Conservation (phyloP, 805 yeast genomes). For the Tetrapisispora phaffii region DNA sequence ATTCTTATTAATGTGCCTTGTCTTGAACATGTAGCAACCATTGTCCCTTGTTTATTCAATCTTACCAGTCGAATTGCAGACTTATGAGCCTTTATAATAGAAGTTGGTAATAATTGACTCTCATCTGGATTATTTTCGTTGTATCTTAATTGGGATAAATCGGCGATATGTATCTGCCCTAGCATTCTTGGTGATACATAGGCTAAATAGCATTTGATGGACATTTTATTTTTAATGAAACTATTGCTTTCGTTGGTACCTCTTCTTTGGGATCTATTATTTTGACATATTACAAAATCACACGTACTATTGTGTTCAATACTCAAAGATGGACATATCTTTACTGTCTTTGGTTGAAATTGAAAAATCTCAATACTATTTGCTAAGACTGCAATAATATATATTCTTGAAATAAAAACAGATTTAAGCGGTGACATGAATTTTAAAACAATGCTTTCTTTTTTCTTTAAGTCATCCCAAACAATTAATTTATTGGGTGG, state of each 20-base stretch:
- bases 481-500: conserved; percentile 72
- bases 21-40: conserved; percentile 80
- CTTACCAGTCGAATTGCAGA: conserved; percentile 59
- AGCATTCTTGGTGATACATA: conserved; percentile 18
- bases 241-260: background rate
- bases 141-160: conserved; percentile 14
- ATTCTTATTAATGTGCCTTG: conserved; percentile 87
- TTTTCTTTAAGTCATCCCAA: conserved; percentile 85
- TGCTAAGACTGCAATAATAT: conserved; percentile 63
- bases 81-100: conserved; percentile 76
- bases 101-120: conserved; percentile 17
- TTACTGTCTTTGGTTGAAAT: conserved; percentile 69
- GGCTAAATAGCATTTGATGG: conserved; percentile 16
- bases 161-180: conserved; percentile 27
- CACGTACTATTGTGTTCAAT: conserved; percentile 15
- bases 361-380: conserved; percentile 66
- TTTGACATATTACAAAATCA: conserved; percentile 19
- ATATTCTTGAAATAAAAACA: conserved; percentile 62
- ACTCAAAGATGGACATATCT: conserved; percentile 30
- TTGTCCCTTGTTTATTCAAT: conserved; percentile 63
- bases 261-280: background rate
- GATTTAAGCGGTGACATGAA: conserved; percentile 67
- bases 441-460: conserved; percentile 61
- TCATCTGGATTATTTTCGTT: conserved; percentile 11
- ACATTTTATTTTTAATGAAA: background rate